Evolutionary conservation across 2,329 filamentous ascomycete genomes (phyloP), one percentile per base, ranked within the genome.

Genomic region (Fusarium ambrosium): DNA sequence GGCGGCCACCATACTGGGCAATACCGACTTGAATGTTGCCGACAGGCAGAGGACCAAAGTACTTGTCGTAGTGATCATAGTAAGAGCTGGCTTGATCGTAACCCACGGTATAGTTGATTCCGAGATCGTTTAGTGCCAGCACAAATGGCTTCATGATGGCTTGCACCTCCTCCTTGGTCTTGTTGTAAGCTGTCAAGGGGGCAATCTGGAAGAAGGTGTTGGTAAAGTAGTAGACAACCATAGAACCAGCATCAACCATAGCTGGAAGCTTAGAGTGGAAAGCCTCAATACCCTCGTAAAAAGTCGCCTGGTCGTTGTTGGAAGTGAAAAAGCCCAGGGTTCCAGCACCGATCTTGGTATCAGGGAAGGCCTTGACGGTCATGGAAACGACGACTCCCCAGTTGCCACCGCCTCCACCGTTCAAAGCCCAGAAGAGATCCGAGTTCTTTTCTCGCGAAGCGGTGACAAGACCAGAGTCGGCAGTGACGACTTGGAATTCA

Each of bases 371-470:
- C 72, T 87, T 88, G 43, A 86, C 82, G 0, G 88, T 91, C 79
- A 91, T 83, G 3, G 87, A 88, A 24, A 86, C 78, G 3, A 92
- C 88, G 3, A 91, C 83, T 4, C 85, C 90, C 72, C 87, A 92
- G n/a, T 85, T 91, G 18, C 89, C 89, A 6, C 86, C 87, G 1
- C 91, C 90, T 1, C 90, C 90, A 2, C 90, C 90, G 45, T 84
- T 84, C 1, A 92, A 81, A 3, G 90, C 91, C 90, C 90, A 93
- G 81, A 89, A 92, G 3, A 93, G 83, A 60, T 92, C 90, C 0
- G 82, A 62, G 69, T 92, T 88, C 32, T 86, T 66, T 0, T 78
- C 78, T 4, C 81, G 84, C 4, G 84, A 87, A 0, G 89, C 89
- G 4, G 79, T 85, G 1, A 90, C 70, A 16, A 86, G 72, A 18